Base-by-base conservation (phyloP, 2,329 filamentous ascomycete species). In the Clonostachys sp. region DNA sequence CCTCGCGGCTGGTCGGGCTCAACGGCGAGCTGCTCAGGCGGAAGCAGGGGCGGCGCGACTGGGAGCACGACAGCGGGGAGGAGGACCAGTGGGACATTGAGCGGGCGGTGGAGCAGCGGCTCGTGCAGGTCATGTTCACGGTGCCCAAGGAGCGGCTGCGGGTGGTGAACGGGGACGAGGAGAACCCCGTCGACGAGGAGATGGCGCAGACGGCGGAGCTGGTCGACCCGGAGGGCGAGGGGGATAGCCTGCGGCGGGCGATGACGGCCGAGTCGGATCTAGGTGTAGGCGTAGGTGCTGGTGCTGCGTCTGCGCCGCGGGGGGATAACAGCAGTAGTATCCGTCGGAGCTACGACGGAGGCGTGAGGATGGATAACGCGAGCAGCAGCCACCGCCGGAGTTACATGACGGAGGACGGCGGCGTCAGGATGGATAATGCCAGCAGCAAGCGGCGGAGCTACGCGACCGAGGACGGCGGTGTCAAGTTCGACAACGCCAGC, bases 111-210 rank as follows among this genome's bases (percentile, higher is more conserved):
- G 84, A 89, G 67, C 79, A 79, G 49, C 70, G 86, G 18, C 73
- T 88, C 9, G 87, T 91, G 51, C 87, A 91, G 64, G 80, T 90
- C 60, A 94, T 95, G 81, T 97, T 96, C 65, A 96, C 92, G 1
- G 90, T 96, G 50, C 92, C 94, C 3, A 90, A 86, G 63, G 87
- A 92, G 65, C 82, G 83, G 56, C 68, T 97, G 52, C 74, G 92
- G 24, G 91, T 97, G n/a, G 92, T 96, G 17, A 97, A 97, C 63
- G 85, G 81, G 45, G 86, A 86, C 35, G 62, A 63, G n/a, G 53
- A 57, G n/a, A 59, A 60, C 18, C 34, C n/a, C n/a, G 18, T 16
- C 18, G 42, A 40, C 38, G 45, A 46, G 59, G 57, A 45, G 24
- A 34, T 24, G 20, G 40, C 65, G 33, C 65, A 64, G 35, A 52